Conservation (phyloP, 148 eudicot species). For the Rhododendron williamsianum region DNA sequence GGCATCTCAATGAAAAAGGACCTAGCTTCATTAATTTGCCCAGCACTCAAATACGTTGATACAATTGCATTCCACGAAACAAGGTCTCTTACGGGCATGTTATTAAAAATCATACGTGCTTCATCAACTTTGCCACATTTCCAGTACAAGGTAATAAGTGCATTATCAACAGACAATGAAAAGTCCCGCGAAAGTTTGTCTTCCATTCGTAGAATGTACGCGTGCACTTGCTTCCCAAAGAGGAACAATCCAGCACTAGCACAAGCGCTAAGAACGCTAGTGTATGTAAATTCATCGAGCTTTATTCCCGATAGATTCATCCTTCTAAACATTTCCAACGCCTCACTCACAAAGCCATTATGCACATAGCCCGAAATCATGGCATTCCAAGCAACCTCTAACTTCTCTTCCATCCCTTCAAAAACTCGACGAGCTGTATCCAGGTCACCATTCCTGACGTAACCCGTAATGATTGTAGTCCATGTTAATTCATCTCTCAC, state of each 20-base stretch:
- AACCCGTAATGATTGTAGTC: constrained; percentile 63
- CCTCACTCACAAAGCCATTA: constrained; percentile 38
- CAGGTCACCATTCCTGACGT: constrained; percentile 47
- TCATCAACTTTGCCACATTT: constrained; percentile 37
- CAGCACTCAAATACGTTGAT: constrained; percentile 37
- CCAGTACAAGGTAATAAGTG: constrained; percentile 49
- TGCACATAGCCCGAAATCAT: constrained; percentile 51
- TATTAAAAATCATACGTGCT: constrained; percentile 38
- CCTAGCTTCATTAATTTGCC: constrained; percentile 32
- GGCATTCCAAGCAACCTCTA: constrained; percentile 56
- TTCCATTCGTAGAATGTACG: constrained; percentile 42
- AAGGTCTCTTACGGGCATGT: constrained; percentile 39
- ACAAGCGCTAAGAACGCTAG: constrained; percentile 53
- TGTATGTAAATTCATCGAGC: constrained; percentile 52
- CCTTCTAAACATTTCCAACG: constrained; percentile 38
- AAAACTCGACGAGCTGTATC: constrained; percentile 36
- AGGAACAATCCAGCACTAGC: constrained; percentile 40
- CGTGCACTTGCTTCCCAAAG: constrained; percentile 50
- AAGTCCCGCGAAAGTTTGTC: constrained; percentile 18
- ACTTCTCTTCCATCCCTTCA: constrained; percentile 31
- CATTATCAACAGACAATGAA: constrained; percentile 41
- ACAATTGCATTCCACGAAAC: constrained; percentile 57
- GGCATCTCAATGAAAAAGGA: constrained; percentile 39
- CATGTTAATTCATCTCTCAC: constrained; percentile 50
- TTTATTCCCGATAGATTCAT: constrained; percentile 33